These are phyloP conservation scores for Microbotryomycetes sp. DNA, from an alignment of 1,284 basidiomycete species.

Conservation along the genomic window DNA sequence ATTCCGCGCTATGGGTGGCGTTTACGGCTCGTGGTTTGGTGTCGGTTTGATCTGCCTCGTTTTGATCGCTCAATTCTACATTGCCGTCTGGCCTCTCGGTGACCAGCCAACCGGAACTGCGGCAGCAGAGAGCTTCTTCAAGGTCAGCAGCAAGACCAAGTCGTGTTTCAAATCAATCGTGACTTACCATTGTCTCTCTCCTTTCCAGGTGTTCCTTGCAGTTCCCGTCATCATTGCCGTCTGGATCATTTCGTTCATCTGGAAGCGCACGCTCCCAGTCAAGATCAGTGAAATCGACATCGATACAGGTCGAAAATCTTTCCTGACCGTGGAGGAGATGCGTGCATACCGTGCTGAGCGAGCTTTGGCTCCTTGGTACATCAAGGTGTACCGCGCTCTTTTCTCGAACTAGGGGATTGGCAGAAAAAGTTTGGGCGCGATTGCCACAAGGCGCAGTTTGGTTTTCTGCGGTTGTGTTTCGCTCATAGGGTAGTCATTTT, in stretches of 20 bases:
- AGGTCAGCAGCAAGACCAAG: conserved; percentile 42
- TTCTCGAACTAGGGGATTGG: not conserved
- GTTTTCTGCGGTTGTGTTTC: no score
- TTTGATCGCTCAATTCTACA: conserved; percentile 35
- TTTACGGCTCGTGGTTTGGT: conserved; percentile 45
- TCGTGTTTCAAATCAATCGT: no score
- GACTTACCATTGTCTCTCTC: not conserved
- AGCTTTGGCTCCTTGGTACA: not conserved
- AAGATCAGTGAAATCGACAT: conserved; percentile 43
- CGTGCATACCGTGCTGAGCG: not conserved
- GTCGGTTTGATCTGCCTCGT: conserved; percentile 38
- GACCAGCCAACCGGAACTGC: conserved; percentile 11
- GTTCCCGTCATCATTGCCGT: conserved; percentile 40
- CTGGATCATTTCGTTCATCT: conserved; percentile 38
- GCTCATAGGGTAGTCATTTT: no score
- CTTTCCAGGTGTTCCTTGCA: conserved; percentile 2
- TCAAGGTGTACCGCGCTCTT: not conserved
- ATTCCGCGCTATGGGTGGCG: conserved; percentile 46
- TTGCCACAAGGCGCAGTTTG: no score
- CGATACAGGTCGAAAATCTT: conserved; percentile 44
- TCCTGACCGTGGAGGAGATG: conserved; percentile 43
- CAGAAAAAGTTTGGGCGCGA: no score
- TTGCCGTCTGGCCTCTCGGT: conserved; percentile 38
- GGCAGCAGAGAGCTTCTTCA: conserved; percentile 46
- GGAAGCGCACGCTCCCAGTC: conserved; percentile 40